Evolutionary conservation across 2,329 filamentous ascomycete species (phyloP).

Genomic region (Venturia oleaginea): DNA sequence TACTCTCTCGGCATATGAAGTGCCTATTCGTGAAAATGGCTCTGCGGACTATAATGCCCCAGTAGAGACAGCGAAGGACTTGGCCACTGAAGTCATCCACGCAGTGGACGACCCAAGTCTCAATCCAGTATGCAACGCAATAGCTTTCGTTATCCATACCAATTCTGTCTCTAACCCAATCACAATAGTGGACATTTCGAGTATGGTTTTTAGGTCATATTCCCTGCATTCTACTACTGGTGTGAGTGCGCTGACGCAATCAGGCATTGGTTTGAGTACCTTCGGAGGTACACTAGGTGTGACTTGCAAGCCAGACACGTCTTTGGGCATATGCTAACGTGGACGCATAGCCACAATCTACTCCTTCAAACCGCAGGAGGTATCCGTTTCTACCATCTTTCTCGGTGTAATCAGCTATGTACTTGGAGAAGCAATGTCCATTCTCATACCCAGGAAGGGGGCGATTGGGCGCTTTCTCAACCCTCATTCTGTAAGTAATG

Average conservation of each 20-base stretch:
- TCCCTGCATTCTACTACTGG: not conserved
- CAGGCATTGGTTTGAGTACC: conserved; percentile 11
- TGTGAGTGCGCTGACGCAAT: not conserved
- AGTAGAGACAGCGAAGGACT: conserved; percentile 6
- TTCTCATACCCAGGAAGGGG: conserved; percentile 29
- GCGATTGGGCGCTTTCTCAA: conserved; percentile 30
- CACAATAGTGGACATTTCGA: conserved; percentile 13
- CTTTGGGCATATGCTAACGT: conserved; percentile 25
- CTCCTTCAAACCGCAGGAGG: conserved; percentile 40
- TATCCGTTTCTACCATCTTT: conserved; percentile 38
- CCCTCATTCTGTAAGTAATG: conserved; percentile 24
- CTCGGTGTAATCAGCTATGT: conserved; percentile 37
- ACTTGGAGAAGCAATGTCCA: conserved; percentile 32
- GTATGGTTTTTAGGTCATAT: conserved; percentile 11
- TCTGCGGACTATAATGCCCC: not conserved
- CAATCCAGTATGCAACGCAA: conserved; percentile 3
- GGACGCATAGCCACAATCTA: conserved; percentile 33
- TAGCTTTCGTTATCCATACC: no score
- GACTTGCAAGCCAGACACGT: conserved; percentile 42
- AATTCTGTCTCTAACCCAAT: not conserved
- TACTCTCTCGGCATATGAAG: not conserved
- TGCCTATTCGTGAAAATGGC: not conserved
- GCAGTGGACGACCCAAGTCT: conserved; percentile 12
- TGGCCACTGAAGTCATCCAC: conserved; percentile 3
- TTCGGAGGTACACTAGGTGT: conserved; percentile 28